A percentile compares a stretch with the other conserved stretches of the same genome.
Evolutionary conservation across 306 rosid genomes (phyloP).

Genomic region (Inga leiocalycina): DNA sequence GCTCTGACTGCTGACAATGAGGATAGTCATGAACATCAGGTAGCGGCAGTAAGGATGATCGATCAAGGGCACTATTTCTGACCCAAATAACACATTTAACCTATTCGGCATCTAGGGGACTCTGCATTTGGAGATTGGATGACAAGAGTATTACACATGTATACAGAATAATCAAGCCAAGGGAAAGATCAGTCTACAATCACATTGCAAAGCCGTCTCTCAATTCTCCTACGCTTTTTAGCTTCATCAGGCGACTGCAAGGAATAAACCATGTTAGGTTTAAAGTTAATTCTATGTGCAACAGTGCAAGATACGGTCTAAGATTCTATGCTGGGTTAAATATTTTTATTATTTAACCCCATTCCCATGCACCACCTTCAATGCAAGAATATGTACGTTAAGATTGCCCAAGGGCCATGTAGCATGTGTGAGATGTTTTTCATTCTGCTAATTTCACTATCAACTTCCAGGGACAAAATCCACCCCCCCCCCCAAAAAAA

Average conservation of each 20-base stretch:
- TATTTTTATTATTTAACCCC: neutral
- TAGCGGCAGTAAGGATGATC: conserved; percentile 8
- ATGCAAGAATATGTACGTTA: neutral
- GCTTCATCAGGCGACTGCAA: conserved; percentile 58
- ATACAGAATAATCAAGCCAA: conserved; percentile 28
- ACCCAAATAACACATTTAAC: conserved; percentile 17
- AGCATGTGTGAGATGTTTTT: neutral
- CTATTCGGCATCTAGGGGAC: conserved; percentile 26
- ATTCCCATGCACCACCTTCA: neutral
- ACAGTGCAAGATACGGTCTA: neutral
- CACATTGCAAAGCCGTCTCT: conserved; percentile 63
- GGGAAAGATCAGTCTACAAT: conserved; percentile 47
- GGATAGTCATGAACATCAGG: conserved; percentile 23
- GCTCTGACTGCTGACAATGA: conserved; percentile 11
- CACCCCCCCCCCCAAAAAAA: no score
- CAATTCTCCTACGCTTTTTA: conserved; percentile 65
- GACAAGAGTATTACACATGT: conserved; percentile 35
- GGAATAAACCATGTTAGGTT: neutral
- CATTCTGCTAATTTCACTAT: neutral
- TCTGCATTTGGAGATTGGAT: conserved; percentile 18
- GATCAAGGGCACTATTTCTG: conserved; percentile 39
- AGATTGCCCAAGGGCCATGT: neutral
- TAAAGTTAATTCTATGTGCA: neutral
- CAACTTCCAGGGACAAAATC: neutral
- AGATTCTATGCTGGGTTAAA: conserved; percentile 5